Conservation (phyloP, 1,284 basidiomycete genomes). For the Ustilago tritici region DNA sequence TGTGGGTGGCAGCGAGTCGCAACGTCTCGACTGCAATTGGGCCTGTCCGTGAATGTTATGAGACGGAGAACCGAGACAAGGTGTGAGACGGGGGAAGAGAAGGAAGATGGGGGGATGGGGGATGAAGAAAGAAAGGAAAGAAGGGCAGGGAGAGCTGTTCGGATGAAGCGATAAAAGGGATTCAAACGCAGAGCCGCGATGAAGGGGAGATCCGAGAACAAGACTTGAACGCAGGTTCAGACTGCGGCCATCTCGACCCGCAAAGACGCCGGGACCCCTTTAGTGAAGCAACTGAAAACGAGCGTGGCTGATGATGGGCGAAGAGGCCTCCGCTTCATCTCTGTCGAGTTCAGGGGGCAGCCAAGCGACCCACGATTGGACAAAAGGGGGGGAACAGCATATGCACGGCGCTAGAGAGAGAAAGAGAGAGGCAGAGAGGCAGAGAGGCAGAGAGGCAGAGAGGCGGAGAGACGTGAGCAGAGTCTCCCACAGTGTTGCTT, state of each 20-base stretch:
- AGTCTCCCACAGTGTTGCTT: conserved; percentile 1
- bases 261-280: conserved; percentile 42
- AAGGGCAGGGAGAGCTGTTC: background rate
- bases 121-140: background rate
- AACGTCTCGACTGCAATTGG: conserved; percentile 18
- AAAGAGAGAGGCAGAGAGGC: no score
- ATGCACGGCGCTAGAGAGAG: no score
- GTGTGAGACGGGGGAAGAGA: background rate
- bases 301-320: background rate
- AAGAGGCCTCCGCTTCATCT: background rate
- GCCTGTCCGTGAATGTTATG: conserved; percentile 7
- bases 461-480: conserved; percentile 4
- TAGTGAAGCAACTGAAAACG: background rate
- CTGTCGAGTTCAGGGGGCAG: conserved; percentile 3
- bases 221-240: conserved; percentile 4
- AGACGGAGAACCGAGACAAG: conserved; percentile 4
- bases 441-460: background rate
- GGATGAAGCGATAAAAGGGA: background rate
- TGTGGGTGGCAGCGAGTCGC: conserved; percentile 22
- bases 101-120: conserved; percentile 8
- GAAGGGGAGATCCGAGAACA: background rate
- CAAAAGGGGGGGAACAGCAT: no score
- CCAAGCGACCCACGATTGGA: background rate
- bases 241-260: background rate
- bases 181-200: background rate